A percentile compares a stretch with the other conserved stretches of the same genome.
These are phyloP conservation scores for Fusarium paranaense DNA, from an alignment of 2,329 filamentous ascomycete genomes.

Conservation along the genomic window DNA sequence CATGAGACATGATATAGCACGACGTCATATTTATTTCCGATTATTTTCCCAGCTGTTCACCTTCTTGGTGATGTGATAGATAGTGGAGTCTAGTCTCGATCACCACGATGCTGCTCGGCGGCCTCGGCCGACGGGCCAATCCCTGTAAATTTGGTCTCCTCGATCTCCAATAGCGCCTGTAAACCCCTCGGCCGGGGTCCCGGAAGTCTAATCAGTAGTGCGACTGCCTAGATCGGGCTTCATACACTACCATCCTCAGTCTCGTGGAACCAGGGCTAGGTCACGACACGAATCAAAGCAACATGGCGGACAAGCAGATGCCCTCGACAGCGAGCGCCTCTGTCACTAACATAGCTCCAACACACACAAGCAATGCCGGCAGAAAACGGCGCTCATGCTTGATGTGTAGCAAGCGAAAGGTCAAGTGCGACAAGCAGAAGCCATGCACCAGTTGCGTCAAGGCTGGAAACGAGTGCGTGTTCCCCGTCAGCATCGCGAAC, in stretches of 20 bases:
- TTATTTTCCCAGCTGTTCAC: not conserved
- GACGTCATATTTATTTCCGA: not conserved
- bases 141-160: not conserved
- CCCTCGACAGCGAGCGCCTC: not conserved
- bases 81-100: not conserved
- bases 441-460: conserved; percentile 17
- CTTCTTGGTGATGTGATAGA: not conserved
- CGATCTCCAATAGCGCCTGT: not conserved
- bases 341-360: not conserved
- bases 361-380: conserved; percentile 4
- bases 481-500: not conserved
- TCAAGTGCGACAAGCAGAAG: conserved; percentile 17
- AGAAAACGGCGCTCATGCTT: conserved; percentile 6
- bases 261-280: not conserved
- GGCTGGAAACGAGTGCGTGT: conserved; percentile 14
- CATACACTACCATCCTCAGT: not conserved
- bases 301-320: not conserved
- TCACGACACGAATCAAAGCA: not conserved
- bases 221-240: not conserved
- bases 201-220: not conserved
- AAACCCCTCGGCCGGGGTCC: not conserved
- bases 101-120: not conserved
- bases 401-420: conserved; percentile 13
- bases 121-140: not conserved
- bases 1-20: not conserved